Evolutionary conservation across 2,329 filamentous ascomycete species (phyloP).

Genomic region (Xylaria sp.): DNA sequence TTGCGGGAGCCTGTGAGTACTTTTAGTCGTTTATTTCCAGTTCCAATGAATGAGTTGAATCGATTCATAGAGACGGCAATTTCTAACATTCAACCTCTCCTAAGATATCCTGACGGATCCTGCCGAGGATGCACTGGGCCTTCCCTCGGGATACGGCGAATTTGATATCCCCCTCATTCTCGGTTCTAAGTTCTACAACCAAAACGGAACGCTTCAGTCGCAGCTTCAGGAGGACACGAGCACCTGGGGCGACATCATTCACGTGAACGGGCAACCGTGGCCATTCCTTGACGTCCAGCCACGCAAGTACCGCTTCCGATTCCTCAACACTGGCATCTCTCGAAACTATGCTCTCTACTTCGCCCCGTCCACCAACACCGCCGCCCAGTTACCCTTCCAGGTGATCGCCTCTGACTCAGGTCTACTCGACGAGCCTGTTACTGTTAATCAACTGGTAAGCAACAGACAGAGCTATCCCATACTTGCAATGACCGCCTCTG

Average conservation of each 20-base stretch:
- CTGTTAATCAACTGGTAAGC: constrained; percentile 31
- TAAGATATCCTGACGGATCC: constrained; percentile 55
- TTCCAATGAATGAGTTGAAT: neutral
- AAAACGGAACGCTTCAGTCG: constrained; percentile 60
- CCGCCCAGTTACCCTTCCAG: constrained; percentile 56
- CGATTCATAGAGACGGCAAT: neutral
- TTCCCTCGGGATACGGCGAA: constrained; percentile 60
- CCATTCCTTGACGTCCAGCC: constrained; percentile 68
- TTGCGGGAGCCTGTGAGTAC: constrained; percentile 59
- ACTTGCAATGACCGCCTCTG: constrained; percentile 40
- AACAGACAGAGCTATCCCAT: neutral
- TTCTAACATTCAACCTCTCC: neutral
- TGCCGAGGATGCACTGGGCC: constrained; percentile 58
- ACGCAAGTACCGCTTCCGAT: constrained; percentile 67
- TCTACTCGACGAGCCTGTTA: constrained; percentile 58
- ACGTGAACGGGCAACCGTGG: constrained; percentile 69
- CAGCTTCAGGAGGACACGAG: constrained; percentile 57
- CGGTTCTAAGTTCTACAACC: constrained; percentile 61
- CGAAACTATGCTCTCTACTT: constrained; percentile 61
- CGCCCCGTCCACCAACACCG: constrained; percentile 47
- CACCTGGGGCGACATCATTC: constrained; percentile 67
- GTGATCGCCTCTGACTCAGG: constrained; percentile 66
- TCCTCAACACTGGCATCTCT: constrained; percentile 62
- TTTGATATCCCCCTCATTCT: constrained; percentile 65
- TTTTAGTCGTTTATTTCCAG: neutral